Conservation (phyloP, 2,329 filamentous ascomycete species). For the Sporothrix schenckii region DNA sequence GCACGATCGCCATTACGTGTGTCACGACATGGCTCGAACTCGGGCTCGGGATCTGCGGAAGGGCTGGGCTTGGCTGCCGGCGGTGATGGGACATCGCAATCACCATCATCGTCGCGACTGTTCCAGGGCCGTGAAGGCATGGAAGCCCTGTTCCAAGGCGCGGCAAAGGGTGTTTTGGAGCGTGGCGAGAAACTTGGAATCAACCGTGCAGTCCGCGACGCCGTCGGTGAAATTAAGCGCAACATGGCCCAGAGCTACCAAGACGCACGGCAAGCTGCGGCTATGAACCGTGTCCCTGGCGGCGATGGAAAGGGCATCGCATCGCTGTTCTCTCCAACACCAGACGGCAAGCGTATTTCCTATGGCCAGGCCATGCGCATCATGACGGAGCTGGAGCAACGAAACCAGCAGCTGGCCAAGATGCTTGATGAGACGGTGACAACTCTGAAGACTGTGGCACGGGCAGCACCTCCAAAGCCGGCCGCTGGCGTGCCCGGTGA, state of each 20-base stretch:
- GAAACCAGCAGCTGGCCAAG: constrained; percentile 67
- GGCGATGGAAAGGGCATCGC: background rate
- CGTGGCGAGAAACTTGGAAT: constrained; percentile 76
- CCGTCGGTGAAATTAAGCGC: constrained; percentile 76
- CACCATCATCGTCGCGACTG: constrained; percentile 52
- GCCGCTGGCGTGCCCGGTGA: constrained; percentile 40
- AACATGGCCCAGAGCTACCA: constrained; percentile 73
- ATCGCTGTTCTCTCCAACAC: background rate
- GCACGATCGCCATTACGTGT: constrained; percentile 49
- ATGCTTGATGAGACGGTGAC: constrained; percentile 70
- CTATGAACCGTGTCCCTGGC: constrained; percentile 7
- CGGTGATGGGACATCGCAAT: constrained; percentile 37
- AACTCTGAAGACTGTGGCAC: constrained; percentile 64
- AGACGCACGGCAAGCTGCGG: constrained; percentile 53
- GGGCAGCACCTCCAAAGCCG: constrained; percentile 48
- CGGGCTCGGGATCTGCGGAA: constrained; percentile 13
- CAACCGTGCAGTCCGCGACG: constrained; percentile 78
- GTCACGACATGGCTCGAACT: background rate
- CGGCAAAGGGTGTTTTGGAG: constrained; percentile 73
- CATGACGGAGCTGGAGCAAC: constrained; percentile 49
- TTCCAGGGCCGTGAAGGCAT: constrained; percentile 61
- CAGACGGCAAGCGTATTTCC: constrained; percentile 16
- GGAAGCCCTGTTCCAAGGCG: constrained; percentile 73
- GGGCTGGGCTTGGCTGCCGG: background rate
- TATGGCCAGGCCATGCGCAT: constrained; percentile 21